A percentile compares a stretch with the other conserved stretches of the same genome.
Conservation (phyloP, 2,329 filamentous ascomycete genomes). For the Clarireedia homoeocarpa region DNA sequence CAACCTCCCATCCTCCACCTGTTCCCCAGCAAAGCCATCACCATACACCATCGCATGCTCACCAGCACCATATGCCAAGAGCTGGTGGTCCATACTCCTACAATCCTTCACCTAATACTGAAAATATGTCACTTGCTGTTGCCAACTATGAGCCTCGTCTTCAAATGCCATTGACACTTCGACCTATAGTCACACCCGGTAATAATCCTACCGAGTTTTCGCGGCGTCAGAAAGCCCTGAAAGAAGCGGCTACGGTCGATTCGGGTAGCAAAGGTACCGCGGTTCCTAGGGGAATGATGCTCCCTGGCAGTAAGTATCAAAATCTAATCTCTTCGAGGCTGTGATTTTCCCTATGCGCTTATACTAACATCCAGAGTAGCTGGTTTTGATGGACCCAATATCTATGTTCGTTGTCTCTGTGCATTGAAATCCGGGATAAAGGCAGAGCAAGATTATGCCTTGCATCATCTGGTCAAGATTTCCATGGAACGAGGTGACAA, state of each 20-base stretch:
- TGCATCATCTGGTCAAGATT: slow-evolving; percentile 92
- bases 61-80: slow-evolving; percentile 24
- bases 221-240: slow-evolving; percentile 43
- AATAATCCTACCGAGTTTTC: slow-evolving; percentile 65
- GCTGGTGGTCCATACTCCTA: slow-evolving; percentile 36
- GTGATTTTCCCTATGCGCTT: neutral
- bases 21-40: slow-evolving; percentile 20
- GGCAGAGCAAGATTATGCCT: slow-evolving; percentile 81
- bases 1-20: slow-evolving; percentile 30
- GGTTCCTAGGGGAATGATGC: slow-evolving; percentile 43
- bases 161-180: slow-evolving; percentile 56
- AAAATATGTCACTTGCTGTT: slow-evolving; percentile 51
- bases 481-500: slow-evolving; percentile 92
- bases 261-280: slow-evolving; percentile 33
- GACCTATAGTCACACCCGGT: slow-evolving; percentile 66
- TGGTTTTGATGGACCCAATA: slow-evolving; percentile 72
- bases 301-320: slow-evolving; percentile 50
- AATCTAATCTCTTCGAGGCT: slow-evolving; percentile 2
- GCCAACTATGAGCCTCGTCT: slow-evolving; percentile 63
- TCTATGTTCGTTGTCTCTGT: slow-evolving; percentile 82
- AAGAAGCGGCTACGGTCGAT: slow-evolving; percentile 31
- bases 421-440: slow-evolving; percentile 72
- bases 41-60: slow-evolving; percentile 16
- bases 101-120: slow-evolving; percentile 46
- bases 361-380: slow-evolving; percentile 22